Conservation (phyloP, 306 rosid genomes). For the Quercus bicolor region DNA sequence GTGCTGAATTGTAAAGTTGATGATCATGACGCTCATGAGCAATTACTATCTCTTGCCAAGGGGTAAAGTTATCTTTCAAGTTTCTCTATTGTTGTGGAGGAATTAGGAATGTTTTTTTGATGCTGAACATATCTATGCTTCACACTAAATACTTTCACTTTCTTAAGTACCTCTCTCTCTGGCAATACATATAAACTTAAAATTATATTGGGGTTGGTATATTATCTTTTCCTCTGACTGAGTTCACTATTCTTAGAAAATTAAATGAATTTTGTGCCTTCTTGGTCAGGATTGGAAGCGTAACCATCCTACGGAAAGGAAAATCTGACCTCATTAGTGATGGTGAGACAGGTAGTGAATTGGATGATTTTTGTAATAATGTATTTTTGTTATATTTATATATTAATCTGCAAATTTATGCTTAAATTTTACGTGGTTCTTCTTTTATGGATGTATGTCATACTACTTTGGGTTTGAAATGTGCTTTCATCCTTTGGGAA, state of each 20-base stretch:
- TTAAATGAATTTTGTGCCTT: slow-evolving; percentile 17
- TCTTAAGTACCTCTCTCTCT: not conserved
- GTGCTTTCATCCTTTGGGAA: not conserved
- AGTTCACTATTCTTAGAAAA: slow-evolving; percentile 5
- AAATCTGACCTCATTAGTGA: slow-evolving; percentile 73
- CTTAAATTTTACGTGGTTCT: not conserved
- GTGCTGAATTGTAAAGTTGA: slow-evolving; percentile 57
- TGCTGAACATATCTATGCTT: not conserved
- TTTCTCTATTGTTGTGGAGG: not conserved
- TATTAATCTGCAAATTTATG: not conserved
- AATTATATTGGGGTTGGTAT: not conserved
- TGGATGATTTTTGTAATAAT: slow-evolving; percentile 8
- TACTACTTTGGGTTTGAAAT: not conserved
- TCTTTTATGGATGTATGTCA: not conserved
- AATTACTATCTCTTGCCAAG: slow-evolving; percentile 63
- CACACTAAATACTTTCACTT: not conserved
- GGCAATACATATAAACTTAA: not conserved
- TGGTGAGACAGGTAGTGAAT: slow-evolving; percentile 64
- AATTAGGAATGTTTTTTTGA: not conserved
- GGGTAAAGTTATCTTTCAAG: slow-evolving; percentile 36
- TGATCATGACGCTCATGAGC: slow-evolving; percentile 45
- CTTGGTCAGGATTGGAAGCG: slow-evolving; percentile 77
- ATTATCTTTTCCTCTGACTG: not conserved
- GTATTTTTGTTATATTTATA: not conserved
- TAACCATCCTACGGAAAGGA: slow-evolving; percentile 80